A percentile compares a stretch with the other conserved stretches of the same genome.
Conservation (phyloP, 2,329 filamentous ascomycete species). For the Cyphellophora europaea region DNA sequence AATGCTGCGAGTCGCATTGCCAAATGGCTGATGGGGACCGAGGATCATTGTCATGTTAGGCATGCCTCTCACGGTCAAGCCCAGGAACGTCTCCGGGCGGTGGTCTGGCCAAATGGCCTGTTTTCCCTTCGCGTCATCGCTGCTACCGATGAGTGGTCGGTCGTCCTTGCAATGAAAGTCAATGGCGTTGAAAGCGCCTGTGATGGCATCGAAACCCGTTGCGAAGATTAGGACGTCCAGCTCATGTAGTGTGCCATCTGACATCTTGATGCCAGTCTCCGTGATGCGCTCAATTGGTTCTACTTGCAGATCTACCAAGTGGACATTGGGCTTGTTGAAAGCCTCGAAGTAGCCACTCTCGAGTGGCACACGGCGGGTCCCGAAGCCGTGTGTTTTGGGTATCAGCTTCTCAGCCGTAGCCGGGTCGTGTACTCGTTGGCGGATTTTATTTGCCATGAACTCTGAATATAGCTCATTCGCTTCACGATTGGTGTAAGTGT, state of each 20-base stretch:
- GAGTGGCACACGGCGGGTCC: constrained; percentile 39
- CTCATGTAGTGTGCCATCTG: constrained; percentile 27
- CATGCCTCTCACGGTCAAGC: constrained; percentile 30
- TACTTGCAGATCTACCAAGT: constrained; percentile 34
- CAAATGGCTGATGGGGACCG: constrained; percentile 41
- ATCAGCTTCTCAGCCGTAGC: constrained; percentile 44
- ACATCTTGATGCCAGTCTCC: constrained; percentile 28
- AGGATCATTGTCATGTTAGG: constrained; percentile 46
- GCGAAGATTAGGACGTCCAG: constrained; percentile 33
- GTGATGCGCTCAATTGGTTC: constrained; percentile 33
- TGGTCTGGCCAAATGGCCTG: constrained; percentile 14
- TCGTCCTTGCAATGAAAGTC: constrained; percentile 33
- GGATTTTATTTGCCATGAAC: constrained; percentile 46
- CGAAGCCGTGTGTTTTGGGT: constrained; percentile 45
- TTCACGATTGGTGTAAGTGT: constrained; percentile 35
- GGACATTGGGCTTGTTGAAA: constrained; percentile 37
- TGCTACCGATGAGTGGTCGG: constrained; percentile 23
- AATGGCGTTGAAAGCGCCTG: constrained; percentile 28
- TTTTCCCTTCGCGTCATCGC: constrained; percentile 16
- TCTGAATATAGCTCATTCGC: constrained; percentile 45
- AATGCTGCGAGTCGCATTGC: constrained; percentile 16
- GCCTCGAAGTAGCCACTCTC: constrained; percentile 45
- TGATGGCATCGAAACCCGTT: constrained; percentile 35
- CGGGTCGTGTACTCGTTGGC: constrained; percentile 42
- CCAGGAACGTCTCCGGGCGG: constrained; percentile 30